A percentile compares a stretch with the other conserved stretches of the same genome.
Evolutionary conservation across 805 yeast genomes (phyloP).

Genomic region (Barnettozyma populi): DNA sequence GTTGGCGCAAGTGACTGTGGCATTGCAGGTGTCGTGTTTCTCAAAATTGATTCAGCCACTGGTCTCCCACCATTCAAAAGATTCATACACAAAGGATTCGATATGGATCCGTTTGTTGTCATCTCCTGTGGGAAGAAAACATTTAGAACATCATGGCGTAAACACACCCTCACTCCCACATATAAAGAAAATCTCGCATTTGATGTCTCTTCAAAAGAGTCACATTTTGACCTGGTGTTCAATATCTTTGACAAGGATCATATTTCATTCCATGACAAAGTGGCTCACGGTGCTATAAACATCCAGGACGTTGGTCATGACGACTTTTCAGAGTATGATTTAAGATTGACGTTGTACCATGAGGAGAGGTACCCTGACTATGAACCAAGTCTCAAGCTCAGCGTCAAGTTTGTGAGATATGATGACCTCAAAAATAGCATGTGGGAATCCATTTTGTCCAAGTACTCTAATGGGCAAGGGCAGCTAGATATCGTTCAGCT

Average conservation of each 20-base stretch:
- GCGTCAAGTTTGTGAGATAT: constrained; percentile 66
- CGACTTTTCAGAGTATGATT: constrained; percentile 26
- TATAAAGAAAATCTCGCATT: constrained; percentile 78
- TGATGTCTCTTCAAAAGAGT: constrained; percentile 65
- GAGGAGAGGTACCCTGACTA: constrained; percentile 23
- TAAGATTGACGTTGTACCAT: constrained; percentile 31
- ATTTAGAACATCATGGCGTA: constrained; percentile 76
- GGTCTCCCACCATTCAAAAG: constrained; percentile 76
- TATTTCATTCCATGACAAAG: constrained; percentile 76
- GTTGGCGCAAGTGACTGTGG: background rate
- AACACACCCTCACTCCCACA: constrained; percentile 77
- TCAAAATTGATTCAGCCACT: constrained; percentile 69
- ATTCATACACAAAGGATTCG: constrained; percentile 65
- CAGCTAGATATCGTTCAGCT: constrained; percentile 47
- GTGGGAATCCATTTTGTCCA: constrained; percentile 59
- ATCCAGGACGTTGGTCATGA: constrained; percentile 35
- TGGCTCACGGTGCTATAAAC: constrained; percentile 60
- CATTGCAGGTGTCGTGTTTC: constrained; percentile 58
- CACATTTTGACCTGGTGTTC: constrained; percentile 59
- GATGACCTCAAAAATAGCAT: constrained; percentile 56
- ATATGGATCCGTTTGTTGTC: constrained; percentile 95
- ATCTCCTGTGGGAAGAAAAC: constrained; percentile 86
- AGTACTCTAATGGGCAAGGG: constrained; percentile 35
- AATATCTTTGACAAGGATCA: constrained; percentile 80
- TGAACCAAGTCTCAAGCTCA: constrained; percentile 50